Evolutionary conservation across 805 yeast species (phyloP), one percentile per base, ranked within the genome.

Genomic region (Clavispora carvajalis): DNA sequence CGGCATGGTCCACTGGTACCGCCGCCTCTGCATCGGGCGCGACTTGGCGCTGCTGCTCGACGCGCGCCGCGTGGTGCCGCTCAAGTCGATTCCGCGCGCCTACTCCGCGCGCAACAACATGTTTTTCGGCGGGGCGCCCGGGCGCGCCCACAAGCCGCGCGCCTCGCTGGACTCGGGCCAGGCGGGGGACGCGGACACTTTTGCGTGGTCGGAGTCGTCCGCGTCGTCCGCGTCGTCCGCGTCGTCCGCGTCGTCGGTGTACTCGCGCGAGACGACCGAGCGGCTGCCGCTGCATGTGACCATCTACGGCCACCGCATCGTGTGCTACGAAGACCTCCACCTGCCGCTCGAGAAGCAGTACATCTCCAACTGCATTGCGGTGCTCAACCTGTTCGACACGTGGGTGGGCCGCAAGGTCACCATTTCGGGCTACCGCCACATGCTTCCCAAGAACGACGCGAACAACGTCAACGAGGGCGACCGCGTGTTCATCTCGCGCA

Each of bases 1-100:
- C 40, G 64, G 61, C 2, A 55, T 67, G 64, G 48, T 61, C 12
- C 58, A 62, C 34, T 69, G 74, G 74, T 60, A 43, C 48, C 53
- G 71, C 26, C 53, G 53, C 34, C 51, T 69, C 31, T 41, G 40
- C 15, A 60, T 59, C 17, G 73, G 70, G 10, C 55, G 56, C 17
- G 72, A 67, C 43, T 57, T 69, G 38, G 54, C 63, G 36, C 28
- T 37, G 16, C 62, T 64, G 7, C 37, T 62, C 29, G 72, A 66
- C 36, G 39, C 33, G 13, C 49, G 69, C 34, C 37, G 33, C 16
- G 39, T 59, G 21, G 40, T 60, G 22, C 47, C 44, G 34, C 47
- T 66, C 34, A 63, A 58, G 46, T 46, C 52, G 18, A 40, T 48
- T 8, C 52, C 52, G 18, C 33, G 52, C 15, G 25, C 42, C 36